phyloP scores from a whole-genome alignment of 805 yeast genomes.

The Barnettozyma pratensis region DNA sequence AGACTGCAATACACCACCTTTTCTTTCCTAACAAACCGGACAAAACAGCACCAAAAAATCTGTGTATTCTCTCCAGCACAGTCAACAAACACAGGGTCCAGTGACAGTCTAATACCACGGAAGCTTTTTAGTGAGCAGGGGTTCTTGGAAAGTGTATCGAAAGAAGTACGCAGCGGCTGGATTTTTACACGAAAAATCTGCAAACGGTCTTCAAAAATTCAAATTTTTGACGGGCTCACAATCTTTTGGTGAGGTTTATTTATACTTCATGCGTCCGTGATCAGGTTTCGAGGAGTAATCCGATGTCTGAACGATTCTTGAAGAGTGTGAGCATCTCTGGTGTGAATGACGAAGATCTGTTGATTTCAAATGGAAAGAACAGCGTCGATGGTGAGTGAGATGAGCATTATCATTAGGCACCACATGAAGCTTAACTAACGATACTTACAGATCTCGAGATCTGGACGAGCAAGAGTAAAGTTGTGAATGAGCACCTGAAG shows the following conservation, averaged over 20 bases:
- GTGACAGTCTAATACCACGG: no score
- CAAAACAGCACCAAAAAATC: no score
- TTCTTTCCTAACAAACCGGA: no score
- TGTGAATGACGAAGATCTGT: neutral
- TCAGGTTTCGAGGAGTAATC: neutral
- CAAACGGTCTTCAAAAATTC: neutral
- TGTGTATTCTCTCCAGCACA: no score
- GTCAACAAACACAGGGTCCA: no score
- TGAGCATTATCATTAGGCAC: neutral
- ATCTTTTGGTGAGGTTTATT: neutral
- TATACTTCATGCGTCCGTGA: no score
- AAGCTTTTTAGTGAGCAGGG: no score
- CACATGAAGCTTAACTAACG: no score
- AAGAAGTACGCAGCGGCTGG: no score
- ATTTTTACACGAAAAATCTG: no score
- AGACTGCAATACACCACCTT: no score
- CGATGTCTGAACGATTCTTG: slow-evolving; percentile 11
- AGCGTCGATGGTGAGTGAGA: neutral
- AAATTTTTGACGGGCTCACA: neutral
- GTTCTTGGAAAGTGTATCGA: no score
- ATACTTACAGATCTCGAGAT: slow-evolving; percentile 17
- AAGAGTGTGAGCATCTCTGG: slow-evolving; percentile 11
- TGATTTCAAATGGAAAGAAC: neutral
- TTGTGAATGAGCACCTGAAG: slow-evolving; percentile 18
- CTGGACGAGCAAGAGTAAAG: slow-evolving; percentile 24